Percentiles rank a stretch among this genome's conserved stretches.
These are phyloP conservation scores for Podila horticola DNA, from an alignment of 192 early-diverging fungal genomes.

Conservation along the genomic window DNA sequence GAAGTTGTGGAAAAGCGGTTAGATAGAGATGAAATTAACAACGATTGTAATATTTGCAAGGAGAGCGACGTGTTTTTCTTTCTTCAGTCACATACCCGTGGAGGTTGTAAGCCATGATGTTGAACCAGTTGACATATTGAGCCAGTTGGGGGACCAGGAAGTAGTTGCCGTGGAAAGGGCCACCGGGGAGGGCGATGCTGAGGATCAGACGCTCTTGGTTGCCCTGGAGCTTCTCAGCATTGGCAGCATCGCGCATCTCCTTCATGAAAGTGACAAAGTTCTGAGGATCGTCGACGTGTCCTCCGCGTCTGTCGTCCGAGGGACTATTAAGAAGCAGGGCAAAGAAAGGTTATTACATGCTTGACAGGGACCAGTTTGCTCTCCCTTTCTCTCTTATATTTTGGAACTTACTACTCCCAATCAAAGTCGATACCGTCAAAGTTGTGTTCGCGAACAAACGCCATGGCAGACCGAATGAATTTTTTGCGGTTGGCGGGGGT, in stretches of 20 bases:
- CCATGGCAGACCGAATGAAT: conserved; percentile 35
- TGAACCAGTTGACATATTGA: conserved; percentile 47
- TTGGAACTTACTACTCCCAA: conserved; percentile 37
- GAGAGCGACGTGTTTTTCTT: no score
- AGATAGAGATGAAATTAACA: no score
- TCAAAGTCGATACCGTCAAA: conserved; percentile 52
- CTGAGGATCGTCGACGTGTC: conserved; percentile 30
- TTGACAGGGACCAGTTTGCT: background rate
- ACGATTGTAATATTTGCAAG: no score
- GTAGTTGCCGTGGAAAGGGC: conserved; percentile 39
- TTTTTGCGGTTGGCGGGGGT: conserved; percentile 38
- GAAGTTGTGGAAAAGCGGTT: no score
- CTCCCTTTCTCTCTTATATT: no score
- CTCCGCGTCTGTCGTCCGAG: conserved; percentile 25
- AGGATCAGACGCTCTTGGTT: conserved; percentile 30
- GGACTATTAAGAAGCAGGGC: conserved; percentile 5
- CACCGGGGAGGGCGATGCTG: conserved; percentile 44
- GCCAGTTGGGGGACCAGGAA: conserved; percentile 31
- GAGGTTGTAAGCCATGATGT: conserved; percentile 53
- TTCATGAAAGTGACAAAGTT: conserved; percentile 44
- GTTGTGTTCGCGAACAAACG: conserved; percentile 25
- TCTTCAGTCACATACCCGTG: conserved; percentile 8
- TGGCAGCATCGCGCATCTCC: conserved; percentile 43
- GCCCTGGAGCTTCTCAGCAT: conserved; percentile 15
- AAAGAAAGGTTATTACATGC: background rate